phyloP scores from a whole-genome alignment of 2,329 filamentous ascomycete genomes.

The Fusarium denticulatum region DNA sequence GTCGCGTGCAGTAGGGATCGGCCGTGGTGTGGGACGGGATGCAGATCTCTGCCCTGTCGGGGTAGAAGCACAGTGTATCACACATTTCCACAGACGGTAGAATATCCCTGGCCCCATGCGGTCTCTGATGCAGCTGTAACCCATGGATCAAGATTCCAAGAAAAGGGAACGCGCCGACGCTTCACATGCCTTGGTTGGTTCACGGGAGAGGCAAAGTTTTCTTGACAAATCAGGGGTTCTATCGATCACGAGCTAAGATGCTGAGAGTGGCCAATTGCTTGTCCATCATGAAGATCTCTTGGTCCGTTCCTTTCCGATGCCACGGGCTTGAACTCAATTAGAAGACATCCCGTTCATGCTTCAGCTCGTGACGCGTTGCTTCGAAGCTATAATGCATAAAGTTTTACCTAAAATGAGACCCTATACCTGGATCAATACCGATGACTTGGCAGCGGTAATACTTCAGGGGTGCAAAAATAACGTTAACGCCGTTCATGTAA shows the following conservation, averaged over 20 bases:
- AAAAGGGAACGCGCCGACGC: not conserved
- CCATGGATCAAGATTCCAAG: not conserved
- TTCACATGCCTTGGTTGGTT: not conserved
- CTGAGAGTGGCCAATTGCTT: not conserved
- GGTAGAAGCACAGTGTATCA: not conserved
- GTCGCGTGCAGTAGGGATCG: constrained; percentile 15
- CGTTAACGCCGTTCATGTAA: not conserved
- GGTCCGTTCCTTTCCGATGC: not conserved
- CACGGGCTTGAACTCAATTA: not conserved
- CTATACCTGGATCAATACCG: not conserved
- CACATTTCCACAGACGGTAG: not conserved
- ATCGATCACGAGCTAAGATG: not conserved
- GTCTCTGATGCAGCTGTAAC: not conserved
- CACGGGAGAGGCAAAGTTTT: not conserved
- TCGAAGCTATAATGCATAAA: not conserved
- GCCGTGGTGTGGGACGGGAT: not conserved
- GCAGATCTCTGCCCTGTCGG: not conserved
- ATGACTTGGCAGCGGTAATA: not conserved
- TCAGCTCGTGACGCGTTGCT: not conserved
- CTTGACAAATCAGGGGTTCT: not conserved
- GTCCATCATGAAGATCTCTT: not conserved
- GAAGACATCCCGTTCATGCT: not conserved
- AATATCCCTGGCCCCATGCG: not conserved
- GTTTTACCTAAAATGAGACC: not conserved
- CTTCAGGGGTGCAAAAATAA: not conserved